Percentiles rank a stretch among this genome's conserved stretches.
Evolutionary conservation across 768 basidiomycete species (phyloP).

Genomic region (Boletus vermiculosoides): DNA sequence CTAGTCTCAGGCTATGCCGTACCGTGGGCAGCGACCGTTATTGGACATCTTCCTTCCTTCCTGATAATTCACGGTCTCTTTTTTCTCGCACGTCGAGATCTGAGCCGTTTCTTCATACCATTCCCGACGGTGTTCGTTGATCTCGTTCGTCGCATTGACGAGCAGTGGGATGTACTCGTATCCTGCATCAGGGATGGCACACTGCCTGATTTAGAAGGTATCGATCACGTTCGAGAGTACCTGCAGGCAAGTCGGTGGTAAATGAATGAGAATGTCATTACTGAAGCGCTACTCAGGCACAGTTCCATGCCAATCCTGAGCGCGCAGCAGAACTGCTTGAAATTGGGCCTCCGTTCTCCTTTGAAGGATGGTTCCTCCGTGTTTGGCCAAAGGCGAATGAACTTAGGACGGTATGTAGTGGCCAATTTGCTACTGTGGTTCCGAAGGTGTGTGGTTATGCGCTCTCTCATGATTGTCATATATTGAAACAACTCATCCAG

Average conservation of each 20-base stretch:
- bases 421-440: constrained; percentile 7
- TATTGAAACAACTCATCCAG: neutral
- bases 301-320: constrained; percentile 10
- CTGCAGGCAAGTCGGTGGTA: constrained; percentile 8
- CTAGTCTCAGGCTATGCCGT: constrained; percentile 11
- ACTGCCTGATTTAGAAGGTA: constrained; percentile 16
- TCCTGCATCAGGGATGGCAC: constrained; percentile 14
- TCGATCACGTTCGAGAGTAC: constrained; percentile 9
- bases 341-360: constrained; percentile 13
- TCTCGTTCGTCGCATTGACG: constrained; percentile 15
- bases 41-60: constrained; percentile 16
- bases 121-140: constrained; percentile 13
- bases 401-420: constrained; percentile 9
- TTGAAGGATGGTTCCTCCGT: constrained; percentile 15
- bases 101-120: neutral
- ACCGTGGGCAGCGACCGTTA: constrained; percentile 18
- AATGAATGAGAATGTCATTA: neutral
- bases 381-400: constrained; percentile 15
- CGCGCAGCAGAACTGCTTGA: constrained; percentile 20
- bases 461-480: neutral
- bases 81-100: constrained; percentile 7
- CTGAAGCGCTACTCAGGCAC: constrained; percentile 1
- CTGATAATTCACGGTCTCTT: constrained; percentile 24
- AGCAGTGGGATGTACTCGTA: constrained; percentile 19
- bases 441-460: constrained; percentile 9